These are phyloP conservation scores for Fusarium sterilihyphosum DNA, from an alignment of 2,329 filamentous ascomycete genomes.

Conservation along the genomic window DNA sequence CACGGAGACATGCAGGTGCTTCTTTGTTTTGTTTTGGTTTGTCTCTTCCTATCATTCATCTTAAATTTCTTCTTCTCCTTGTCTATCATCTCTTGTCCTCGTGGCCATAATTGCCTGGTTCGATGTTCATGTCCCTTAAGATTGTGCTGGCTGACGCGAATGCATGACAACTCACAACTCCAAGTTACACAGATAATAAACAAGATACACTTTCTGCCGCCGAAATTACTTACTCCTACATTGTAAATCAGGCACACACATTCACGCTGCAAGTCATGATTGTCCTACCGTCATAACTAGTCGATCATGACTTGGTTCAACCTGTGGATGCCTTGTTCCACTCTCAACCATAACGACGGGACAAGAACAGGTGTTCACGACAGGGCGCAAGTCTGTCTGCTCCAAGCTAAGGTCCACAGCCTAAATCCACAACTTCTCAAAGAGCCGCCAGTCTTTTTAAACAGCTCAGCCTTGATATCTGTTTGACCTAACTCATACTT, in stretches of 20 bases:
- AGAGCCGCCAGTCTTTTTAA: neutral
- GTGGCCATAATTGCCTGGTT: constrained; percentile 36
- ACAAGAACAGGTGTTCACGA: constrained; percentile 8
- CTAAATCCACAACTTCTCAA: neutral
- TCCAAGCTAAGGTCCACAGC: constrained; percentile 7
- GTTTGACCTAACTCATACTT: constrained; percentile 2
- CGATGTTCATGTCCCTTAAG: neutral
- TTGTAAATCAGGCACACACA: neutral
- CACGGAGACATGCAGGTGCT: constrained; percentile 18
- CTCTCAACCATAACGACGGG: constrained; percentile 29
- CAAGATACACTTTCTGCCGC: constrained; percentile 3
- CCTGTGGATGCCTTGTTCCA: constrained; percentile 22
- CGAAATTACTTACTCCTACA: neutral
- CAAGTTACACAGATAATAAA: constrained; percentile 28
- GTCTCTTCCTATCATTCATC: constrained; percentile 1
- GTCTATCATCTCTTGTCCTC: constrained; percentile 12
- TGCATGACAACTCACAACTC: constrained; percentile 45
- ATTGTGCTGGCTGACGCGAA: constrained; percentile 21
- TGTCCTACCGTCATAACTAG: constrained; percentile 16
- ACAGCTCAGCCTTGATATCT: constrained; percentile 8
- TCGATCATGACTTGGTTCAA: constrained; percentile 24
- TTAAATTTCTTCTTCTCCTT: neutral
- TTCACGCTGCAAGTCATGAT: constrained; percentile 27
- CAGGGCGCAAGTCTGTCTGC: neutral
- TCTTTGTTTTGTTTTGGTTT: neutral